Evolutionary conservation across 139 green algal genomes (phyloP), one percentile per base, ranked within the genome.

Genomic region (Nannochloris sp.): DNA sequence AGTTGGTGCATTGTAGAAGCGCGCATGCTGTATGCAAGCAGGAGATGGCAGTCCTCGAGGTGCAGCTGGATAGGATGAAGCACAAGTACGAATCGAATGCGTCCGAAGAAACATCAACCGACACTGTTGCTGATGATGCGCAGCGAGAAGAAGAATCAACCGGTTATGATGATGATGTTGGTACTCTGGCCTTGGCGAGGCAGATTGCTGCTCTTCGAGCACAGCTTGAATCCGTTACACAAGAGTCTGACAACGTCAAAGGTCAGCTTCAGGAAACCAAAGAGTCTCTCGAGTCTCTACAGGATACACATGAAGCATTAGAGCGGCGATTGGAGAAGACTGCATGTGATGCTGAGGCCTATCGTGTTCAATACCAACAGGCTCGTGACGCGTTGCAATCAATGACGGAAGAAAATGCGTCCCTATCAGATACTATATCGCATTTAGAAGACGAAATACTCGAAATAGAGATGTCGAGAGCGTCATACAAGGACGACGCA

Each of bases 191-290:
- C 10, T 46, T 61, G n/a, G 19, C 55, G 12, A 8, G n/a, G 4
- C 55, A 61, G 55, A 21, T 61, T 54, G 6, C n/a, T 54, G 55
- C 12, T 46, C 55, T 61, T 44, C n/a, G n/a, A 54, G 12, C 16
- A 18, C 24, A 67, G 43, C 44, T 72, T 21, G 36, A 37, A 34
- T 16, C 43, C 4, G 24, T 23, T 0, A 23, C 68, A 21, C 15
- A 12, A 2, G 31, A 71, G 51, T 31, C 57, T 43, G 61, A 9
- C 9, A 5, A 40, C 3, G 5, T 40, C 8, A 40, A 9, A 40
- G 0, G 7, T 40, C 34, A 40, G 34, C 34, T 40, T 11, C 1
- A 40, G 34, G 34, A 40, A 40, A 12, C 6, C 6, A 40, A 40
- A 14, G 8, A 40, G 2, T 40, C 34, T 11, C 8, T 40, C 34